A percentile compares a stretch with the other conserved stretches of the same genome.
phyloP scores from a whole-genome alignment of 441 rosid genomes.

The Raphanus hybrid region DNA sequence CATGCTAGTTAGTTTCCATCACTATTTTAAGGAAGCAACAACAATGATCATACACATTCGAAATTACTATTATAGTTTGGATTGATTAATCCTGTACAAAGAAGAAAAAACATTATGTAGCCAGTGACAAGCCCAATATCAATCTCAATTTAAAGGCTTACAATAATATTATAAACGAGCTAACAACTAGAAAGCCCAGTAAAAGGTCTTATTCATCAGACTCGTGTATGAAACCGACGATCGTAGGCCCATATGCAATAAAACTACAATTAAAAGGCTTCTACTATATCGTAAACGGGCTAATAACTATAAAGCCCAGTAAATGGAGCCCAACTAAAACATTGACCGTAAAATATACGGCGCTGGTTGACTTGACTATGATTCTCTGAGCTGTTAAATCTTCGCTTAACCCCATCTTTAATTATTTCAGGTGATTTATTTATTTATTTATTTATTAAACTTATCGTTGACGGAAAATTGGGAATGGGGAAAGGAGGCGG shows the following conservation, averaged over 20 bases:
- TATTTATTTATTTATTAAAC: not conserved
- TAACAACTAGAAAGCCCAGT: not conserved
- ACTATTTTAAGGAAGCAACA: not conserved
- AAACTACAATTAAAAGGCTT: not conserved
- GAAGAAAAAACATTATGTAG: not conserved
- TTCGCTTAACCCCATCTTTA: slow-evolving; percentile 8
- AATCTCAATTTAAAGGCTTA: not conserved
- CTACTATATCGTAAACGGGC: not conserved
- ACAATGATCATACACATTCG: not conserved
- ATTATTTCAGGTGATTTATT: not conserved
- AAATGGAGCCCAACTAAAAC: not conserved
- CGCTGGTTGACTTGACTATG: not conserved
- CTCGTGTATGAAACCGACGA: not conserved
- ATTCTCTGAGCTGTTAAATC: slow-evolving; percentile 30
- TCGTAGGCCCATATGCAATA: too few species aligned
- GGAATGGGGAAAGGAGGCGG: slow-evolving; percentile 97
- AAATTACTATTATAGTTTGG: not conserved
- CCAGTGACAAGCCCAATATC: slow-evolving; percentile 2
- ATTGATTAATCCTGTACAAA: not conserved
- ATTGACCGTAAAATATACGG: not conserved
- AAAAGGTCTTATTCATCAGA: not conserved
- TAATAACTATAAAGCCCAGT: slow-evolving; percentile 2
- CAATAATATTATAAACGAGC: not conserved
- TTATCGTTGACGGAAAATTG: slow-evolving; percentile 12
- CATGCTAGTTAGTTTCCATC: not conserved